Base-by-base conservation (phyloP, 345 rosid genomes). In the Populus tremula region DNA sequence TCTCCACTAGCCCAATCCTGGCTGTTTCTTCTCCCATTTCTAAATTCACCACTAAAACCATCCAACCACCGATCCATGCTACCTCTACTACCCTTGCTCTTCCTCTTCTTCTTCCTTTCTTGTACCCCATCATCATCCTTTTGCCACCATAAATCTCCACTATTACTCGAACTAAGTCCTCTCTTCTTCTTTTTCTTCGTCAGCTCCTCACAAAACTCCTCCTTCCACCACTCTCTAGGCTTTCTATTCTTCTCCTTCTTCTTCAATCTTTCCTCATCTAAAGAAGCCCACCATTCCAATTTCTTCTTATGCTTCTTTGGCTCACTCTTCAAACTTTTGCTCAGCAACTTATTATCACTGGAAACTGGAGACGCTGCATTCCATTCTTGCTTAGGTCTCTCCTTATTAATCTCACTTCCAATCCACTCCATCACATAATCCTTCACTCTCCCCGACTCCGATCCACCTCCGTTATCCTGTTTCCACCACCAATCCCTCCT, bases 221-320 rank as follows among this genome's bases (percentile, higher is more conserved):
- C 97, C 73, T 89, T 92, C 97, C 97, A 92, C 97, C 97, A 92
- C 31, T 92, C 94, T 75, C 90, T 87, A 9, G 97, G 94, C 84
- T 85, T 89, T 68, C 97, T 78, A 54, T 74, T 89, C 84, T 87
- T 87, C 63, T 83, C 88, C 73, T 87, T 85, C 81, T 76, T 88
- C 49, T 82, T 49, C 67, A 84, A 56, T 23, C 76, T 74, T 62
- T 74, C 78, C 53, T 77, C 84, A 27, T 82, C 84, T 27, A 82
- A 54, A 27, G 81, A 77, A 6, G 70, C 84, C 84, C 84, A 77
- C 84, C 84, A 82, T 23, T 82, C 81, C 72, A 82, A 70, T 53
- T 72, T 69, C 70, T 74, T 82, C 67, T 54, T 69, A 5, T 25
- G 71, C 78, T 68, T 77, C 85, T 87, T 88, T 68, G 83, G 71